Evolutionary conservation across 1,139 yeast species (phyloP), one percentile per base, ranked within the genome.

Genomic region (Scheffersomyces stambukii): DNA sequence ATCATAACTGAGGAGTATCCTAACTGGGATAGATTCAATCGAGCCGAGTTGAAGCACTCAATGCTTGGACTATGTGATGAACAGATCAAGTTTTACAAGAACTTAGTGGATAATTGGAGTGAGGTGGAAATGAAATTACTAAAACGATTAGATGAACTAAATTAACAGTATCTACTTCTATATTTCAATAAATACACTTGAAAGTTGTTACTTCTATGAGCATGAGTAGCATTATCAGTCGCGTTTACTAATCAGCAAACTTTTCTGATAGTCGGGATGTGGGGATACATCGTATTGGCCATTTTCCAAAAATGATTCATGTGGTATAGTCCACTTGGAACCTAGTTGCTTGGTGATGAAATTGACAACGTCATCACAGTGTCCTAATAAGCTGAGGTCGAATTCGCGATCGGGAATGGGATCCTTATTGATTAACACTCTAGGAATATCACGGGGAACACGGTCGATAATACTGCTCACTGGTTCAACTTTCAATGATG

Each of bases 401-500:
- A 89, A 89, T 45, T 81, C 86, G 29, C 78, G 68, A 48, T 83
- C 89, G 26, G 65, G 69, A n/a, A 85, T 81, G 1, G 85, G 79
- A 42, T 86, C 94, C 46, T 74, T 77, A 48, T 86, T 85, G 38
- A 89, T 81, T 35, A 84, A 64, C 6, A 89, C 67, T 51, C 86
- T 95, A 0, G 96, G 96, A 2, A 85, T 77, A 18, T 70, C 57
- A 12, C 71, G 70, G 0, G 82, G 80, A 3, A 86, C 55, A 53
- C 76, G 67, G 37, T 85, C 78, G 9, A 86, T 85, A 25, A 88
- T 83, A 33, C 85, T 88, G 25, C 89, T 79, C 6, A 89, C 96
- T 0, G 97, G 97, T 0, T 95, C 88, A 16, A 89, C 97, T 48
- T 88, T 85, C 36, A 89, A 65, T 15, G 96, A 86, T 0, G 96